A percentile compares a stretch with the other conserved stretches of the same genome.
phyloP scores from a whole-genome alignment of 768 basidiomycete genomes.

The Crepidotus variabilis region DNA sequence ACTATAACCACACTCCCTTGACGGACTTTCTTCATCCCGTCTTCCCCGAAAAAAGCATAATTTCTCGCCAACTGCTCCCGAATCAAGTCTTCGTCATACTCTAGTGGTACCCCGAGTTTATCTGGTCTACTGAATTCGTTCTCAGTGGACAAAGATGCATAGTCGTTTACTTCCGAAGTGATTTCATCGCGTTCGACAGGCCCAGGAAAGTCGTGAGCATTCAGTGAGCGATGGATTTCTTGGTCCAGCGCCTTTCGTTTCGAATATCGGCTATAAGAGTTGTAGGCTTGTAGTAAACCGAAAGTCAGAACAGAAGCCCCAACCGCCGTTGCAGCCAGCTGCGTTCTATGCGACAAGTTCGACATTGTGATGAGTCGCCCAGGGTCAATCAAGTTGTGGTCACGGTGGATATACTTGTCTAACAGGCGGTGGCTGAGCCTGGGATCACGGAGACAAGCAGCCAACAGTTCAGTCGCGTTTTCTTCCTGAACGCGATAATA shows the following conservation, averaged over 20 bases:
- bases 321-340: conserved; percentile 63
- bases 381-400: conserved; percentile 22
- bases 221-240: conserved; percentile 52
- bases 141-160: not conserved
- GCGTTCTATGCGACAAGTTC: conserved; percentile 53
- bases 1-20: conserved; percentile 78
- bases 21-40: conserved; percentile 78
- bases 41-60: conserved; percentile 92
- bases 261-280: conserved; percentile 39
- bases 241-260: conserved; percentile 54
- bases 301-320: conserved; percentile 63
- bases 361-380: conserved; percentile 15
- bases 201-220: conserved; percentile 23
- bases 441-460: not conserved
- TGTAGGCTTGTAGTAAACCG: conserved; percentile 55
- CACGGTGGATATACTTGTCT: not conserved
- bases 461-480: too few relatives aligned
- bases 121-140: not conserved
- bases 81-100: conserved; percentile 78
- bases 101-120: conserved; percentile 7
- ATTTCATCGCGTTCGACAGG: conserved; percentile 4
- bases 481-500: too few relatives aligned
- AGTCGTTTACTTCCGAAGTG: conserved; percentile 6
- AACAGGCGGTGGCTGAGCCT: not conserved
- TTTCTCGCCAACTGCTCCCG: conserved; percentile 90